Evolutionary conservation across 495 filamentous ascomycete species (phyloP).

Genomic region (Cercophora sp.): DNA sequence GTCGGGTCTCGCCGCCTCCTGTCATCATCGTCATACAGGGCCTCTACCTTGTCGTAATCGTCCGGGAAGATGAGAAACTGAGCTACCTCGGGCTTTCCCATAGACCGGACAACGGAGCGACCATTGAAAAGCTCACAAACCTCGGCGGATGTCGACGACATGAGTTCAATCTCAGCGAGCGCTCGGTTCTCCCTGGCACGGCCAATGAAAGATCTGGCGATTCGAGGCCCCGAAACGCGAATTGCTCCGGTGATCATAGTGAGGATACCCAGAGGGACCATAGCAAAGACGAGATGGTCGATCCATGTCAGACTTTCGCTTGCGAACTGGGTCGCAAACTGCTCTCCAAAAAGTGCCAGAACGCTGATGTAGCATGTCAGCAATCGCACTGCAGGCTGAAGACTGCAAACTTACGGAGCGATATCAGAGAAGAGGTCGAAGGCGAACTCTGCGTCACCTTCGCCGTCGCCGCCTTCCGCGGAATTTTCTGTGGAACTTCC

Average conservation of each 20-base stretch:
- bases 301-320: constrained; percentile 44
- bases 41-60: neutral
- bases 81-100: neutral
- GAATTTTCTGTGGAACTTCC: too few relatives aligned
- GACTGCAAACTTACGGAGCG: neutral
- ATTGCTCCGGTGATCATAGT: constrained; percentile 52
- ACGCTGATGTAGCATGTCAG: neutral
- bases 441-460: constrained; percentile 20
- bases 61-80: neutral
- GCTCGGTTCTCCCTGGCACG: neutral
- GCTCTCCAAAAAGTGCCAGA: constrained; percentile 52
- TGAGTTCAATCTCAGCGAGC: neutral
- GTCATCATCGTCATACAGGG: neutral
- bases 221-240: constrained; percentile 40
- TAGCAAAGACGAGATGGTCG: constrained; percentile 51
- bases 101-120: neutral
- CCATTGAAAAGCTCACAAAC: constrained; percentile 5
- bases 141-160: neutral
- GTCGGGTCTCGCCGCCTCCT: neutral
- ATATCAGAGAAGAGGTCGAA: constrained; percentile 16
- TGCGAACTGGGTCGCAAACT: constrained; percentile 54
- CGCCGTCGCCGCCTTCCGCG: neutral
- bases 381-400: neutral
- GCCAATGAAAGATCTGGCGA: neutral
- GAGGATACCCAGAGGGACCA: constrained; percentile 51